A percentile compares a stretch with the other conserved stretches of the same genome.
Conservation (phyloP, 331 rosid species). For the Acacia pycnantha region DNA sequence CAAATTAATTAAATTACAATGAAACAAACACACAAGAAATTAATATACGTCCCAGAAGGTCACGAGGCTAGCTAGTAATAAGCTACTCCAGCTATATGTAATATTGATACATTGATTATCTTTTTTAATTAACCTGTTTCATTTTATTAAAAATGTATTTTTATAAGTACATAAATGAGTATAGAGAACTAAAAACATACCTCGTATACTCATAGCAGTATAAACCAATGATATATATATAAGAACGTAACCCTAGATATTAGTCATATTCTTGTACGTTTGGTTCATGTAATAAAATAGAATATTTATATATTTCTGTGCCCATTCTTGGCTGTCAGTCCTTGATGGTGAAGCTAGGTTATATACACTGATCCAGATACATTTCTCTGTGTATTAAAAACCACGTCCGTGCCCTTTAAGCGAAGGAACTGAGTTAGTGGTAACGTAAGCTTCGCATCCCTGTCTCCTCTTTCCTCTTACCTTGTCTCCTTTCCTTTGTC, state of each 20-base stretch:
- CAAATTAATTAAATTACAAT: not conserved
- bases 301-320: conserved; percentile 79
- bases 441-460: conserved; percentile 42
- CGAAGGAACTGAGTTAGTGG: conserved; percentile 48
- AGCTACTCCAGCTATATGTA: not conserved
- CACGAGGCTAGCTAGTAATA: not conserved
- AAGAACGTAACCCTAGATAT: not conserved
- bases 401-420: conserved; percentile 95
- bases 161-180: too few relatives aligned
- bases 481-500: conserved; percentile 61
- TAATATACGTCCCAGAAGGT: not conserved
- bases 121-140: not conserved
- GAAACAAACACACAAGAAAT: not conserved
- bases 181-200: not conserved
- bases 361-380: conserved; percentile 58
- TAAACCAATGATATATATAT: not conserved
- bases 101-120: not conserved
- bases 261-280: not conserved
- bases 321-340: conserved; percentile 69
- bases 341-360: conserved; percentile 43
- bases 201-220: not conserved
- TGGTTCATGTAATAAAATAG: conserved; percentile 1
- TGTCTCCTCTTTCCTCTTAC: conserved; percentile 38
- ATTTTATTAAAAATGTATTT: not conserved
- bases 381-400: conserved; percentile 53